Percentiles rank a stretch among this genome's conserved stretches.
Conservation (phyloP, 2,329 filamentous ascomycete genomes). For the Catunica adiposa region DNA sequence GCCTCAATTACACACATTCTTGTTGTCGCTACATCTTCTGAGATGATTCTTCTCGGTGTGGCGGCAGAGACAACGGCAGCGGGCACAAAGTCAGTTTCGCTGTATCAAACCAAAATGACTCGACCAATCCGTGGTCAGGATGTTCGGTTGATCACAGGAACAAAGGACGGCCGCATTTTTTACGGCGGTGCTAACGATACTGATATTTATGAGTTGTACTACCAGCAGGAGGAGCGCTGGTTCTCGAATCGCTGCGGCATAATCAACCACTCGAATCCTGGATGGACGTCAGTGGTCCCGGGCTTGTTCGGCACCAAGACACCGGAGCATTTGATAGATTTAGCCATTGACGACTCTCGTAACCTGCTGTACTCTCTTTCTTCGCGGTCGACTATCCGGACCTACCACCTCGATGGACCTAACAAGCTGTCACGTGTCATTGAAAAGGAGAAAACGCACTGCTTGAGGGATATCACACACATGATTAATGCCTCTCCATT, state of each 20-base stretch:
- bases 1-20: slow-evolving; percentile 72
- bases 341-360: slow-evolving; percentile 76
- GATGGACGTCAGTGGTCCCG: slow-evolving; percentile 49
- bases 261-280: slow-evolving; percentile 68
- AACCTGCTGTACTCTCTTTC: slow-evolving; percentile 86
- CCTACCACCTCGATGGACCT: slow-evolving; percentile 65
- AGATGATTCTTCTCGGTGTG: slow-evolving; percentile 81
- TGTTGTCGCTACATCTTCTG: slow-evolving; percentile 70
- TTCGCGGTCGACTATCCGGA: slow-evolving; percentile 71
- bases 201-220: slow-evolving; percentile 85
- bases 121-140: slow-evolving; percentile 60
- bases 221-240: slow-evolving; percentile 96
- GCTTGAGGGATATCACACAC: slow-evolving; percentile 62
- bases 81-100: slow-evolving; percentile 54
- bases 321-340: slow-evolving; percentile 54
- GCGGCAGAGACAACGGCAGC: slow-evolving; percentile 47
- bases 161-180: slow-evolving; percentile 79
- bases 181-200: slow-evolving; percentile 68
- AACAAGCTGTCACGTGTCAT: slow-evolving; percentile 47
- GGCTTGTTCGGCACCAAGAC: slow-evolving; percentile 34
- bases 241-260: slow-evolving; percentile 79
- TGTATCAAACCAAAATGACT: slow-evolving; percentile 82
- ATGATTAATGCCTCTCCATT: slow-evolving; percentile 62
- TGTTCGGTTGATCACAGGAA: slow-evolving; percentile 64
- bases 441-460: slow-evolving; percentile 45